Evolutionary conservation across 2,329 filamentous ascomycete species (phyloP).

Genomic region (Byssoonygena ceratinophila): DNA sequence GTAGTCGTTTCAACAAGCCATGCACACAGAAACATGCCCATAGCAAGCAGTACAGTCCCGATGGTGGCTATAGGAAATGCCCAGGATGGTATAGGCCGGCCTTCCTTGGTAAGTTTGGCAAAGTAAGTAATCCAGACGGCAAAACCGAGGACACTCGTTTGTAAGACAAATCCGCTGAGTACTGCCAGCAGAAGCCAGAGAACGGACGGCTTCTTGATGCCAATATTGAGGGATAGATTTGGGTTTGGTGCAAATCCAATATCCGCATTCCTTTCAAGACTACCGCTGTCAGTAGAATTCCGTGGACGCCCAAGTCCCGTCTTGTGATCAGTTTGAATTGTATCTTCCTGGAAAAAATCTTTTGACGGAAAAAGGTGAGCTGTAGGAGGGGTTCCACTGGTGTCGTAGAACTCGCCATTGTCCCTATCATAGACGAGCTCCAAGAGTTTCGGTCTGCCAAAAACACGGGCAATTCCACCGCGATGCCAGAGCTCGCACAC

Average conservation of each 20-base stretch:
- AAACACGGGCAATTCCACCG: slow-evolving; percentile 13
- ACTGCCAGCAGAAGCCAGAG: slow-evolving; percentile 16
- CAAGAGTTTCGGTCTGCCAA: background rate
- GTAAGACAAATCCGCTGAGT: slow-evolving; percentile 15
- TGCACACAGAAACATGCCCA: slow-evolving; percentile 24
- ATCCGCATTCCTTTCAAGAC: background rate
- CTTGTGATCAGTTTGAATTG: background rate
- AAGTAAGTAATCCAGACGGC: slow-evolving; percentile 8
- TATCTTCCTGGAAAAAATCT: slow-evolving; percentile 2
- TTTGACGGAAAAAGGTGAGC: background rate
- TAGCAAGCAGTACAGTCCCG: slow-evolving; percentile 26
- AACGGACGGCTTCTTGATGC: slow-evolving; percentile 13
- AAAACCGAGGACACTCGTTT: slow-evolving; percentile 9
- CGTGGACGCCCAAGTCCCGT: background rate
- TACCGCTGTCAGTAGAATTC: background rate
- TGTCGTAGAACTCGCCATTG: slow-evolving; percentile 26
- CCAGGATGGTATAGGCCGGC: slow-evolving; percentile 5
- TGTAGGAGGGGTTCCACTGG: background rate
- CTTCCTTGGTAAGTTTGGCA: background rate
- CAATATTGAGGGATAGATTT: slow-evolving; percentile 21
- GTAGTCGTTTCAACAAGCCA: slow-evolving; percentile 24
- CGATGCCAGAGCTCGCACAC: slow-evolving; percentile 22
- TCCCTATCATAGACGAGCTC: slow-evolving; percentile 22
- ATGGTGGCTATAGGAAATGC: slow-evolving; percentile 27
- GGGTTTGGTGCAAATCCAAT: slow-evolving; percentile 15